Percentiles rank a stretch among this genome's conserved stretches.
Evolutionary conservation across 31 red algal species (phyloP).

Genomic region (Asparagopsis taxiformis): DNA sequence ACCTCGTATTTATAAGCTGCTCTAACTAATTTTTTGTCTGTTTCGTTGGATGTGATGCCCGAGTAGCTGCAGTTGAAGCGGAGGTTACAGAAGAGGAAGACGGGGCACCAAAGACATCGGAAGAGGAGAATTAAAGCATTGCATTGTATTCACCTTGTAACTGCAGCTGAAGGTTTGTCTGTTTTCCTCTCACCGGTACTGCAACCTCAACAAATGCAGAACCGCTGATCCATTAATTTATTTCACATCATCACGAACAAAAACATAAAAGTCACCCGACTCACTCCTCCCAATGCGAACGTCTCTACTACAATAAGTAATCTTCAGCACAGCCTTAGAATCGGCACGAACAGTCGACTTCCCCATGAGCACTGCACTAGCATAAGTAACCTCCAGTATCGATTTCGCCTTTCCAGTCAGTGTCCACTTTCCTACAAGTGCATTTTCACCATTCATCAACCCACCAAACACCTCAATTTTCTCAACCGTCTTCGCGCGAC

Average conservation of each 20-base stretch:
- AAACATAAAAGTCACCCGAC: slow-evolving; percentile 64
- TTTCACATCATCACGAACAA: slow-evolving; percentile 25
- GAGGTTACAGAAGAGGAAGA: too few species aligned
- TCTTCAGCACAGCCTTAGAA: slow-evolving; percentile 51
- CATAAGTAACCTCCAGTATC: slow-evolving; percentile 61
- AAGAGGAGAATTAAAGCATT: too few species aligned
- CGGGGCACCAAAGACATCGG: too few species aligned
- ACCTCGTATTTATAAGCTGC: too few species aligned
- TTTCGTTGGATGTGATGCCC: too few species aligned
- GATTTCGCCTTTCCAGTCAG: slow-evolving; percentile 24
- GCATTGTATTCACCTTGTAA: too few species aligned
- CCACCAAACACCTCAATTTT: slow-evolving; percentile 34
- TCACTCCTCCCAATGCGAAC: slow-evolving; percentile 59
- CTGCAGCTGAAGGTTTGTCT: too few species aligned
- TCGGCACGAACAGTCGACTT: slow-evolving; percentile 48
- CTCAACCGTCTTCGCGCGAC: slow-evolving; percentile 52
- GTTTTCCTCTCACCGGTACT: too few species aligned
- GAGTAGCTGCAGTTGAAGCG: too few species aligned
- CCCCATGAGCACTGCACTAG: slow-evolving; percentile 41
- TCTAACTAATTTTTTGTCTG: too few species aligned
- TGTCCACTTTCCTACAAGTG: slow-evolving; percentile 46
- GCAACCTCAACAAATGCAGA: too few species aligned
- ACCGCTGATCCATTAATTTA: too few species aligned
- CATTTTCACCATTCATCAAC: slow-evolving; percentile 53
- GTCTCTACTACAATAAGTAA: slow-evolving; percentile 45